Base-by-base conservation (phyloP, 2,329 filamentous ascomycete species). In the Xylariaceae sp. region DNA sequence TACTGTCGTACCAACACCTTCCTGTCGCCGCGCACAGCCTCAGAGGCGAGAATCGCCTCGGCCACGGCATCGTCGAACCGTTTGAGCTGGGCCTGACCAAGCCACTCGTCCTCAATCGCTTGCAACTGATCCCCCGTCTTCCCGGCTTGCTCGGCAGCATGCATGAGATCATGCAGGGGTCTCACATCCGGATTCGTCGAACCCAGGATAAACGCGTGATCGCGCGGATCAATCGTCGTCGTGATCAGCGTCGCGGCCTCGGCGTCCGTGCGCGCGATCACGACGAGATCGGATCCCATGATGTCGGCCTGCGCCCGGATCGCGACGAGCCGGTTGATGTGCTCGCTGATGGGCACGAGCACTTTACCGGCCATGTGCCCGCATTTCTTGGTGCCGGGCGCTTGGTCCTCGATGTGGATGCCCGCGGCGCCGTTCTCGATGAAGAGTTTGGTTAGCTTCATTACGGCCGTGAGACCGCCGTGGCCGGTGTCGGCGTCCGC, bases 311-410 rank as follows among this genome's bases (percentile, higher is more conserved):
- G 94, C 3, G 94, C 93, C 62, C 94, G 88, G 74, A 99, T 97
- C 68, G 94, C 92, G 54, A 99, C 92, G 57, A 99, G 82, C 57
- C 94, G 88, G 80, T 97, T 97, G 79, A 97, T 97, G 80, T 99
- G 94, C 80, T 99, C 94, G 76, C 86, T 90, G 73, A 97, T 95
- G 54, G 94, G 94, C 55, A 99, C 94, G 62, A 99, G 82, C 49
- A 97, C 94, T 80, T 97, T 97, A 72, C 94, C 94, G 66, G 94
- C 94, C 94, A 97, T 97, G 79, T 97, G 94, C 64, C 94, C 94
- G 75, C 94, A 99, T 84, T 99, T 99, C 85, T 99, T 99, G 53
- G 94, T 97, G 57, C 94, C 94, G 2, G 94, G 93, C 3, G 94
- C 93, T 77, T 97, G 94, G 74, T 99, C 94, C 78, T 99, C 94